These are phyloP conservation scores for Cercospora zeae-maydis DNA, from an alignment of 2,329 filamentous ascomycete species.

Conservation along the genomic window DNA sequence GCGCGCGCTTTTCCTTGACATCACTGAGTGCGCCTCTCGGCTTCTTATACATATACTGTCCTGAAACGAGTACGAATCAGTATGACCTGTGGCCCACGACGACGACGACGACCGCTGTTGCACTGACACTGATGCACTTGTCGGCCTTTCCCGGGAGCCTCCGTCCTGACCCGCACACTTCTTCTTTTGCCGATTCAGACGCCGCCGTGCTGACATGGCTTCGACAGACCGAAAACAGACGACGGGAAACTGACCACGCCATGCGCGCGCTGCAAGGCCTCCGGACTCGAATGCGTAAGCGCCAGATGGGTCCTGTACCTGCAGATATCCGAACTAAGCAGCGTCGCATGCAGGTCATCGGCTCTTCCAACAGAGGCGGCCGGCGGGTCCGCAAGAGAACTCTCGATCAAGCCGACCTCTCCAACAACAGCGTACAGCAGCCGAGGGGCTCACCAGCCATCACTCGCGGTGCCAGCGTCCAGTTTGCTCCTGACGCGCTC, in stretches of 20 bases:
- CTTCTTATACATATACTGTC: not conserved
- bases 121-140: not conserved
- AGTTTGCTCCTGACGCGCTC: slow-evolving; percentile 19
- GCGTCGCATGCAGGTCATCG: slow-evolving; percentile 8
- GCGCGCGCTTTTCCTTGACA: slow-evolving; percentile 6
- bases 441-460: slow-evolving; percentile 26
- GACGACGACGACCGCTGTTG: not conserved
- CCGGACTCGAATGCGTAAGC: slow-evolving; percentile 54
- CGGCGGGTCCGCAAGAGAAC: slow-evolving; percentile 55
- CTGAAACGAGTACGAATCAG: not conserved
- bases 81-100: not conserved
- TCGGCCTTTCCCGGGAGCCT: not conserved
- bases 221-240: slow-evolving; percentile 38
- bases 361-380: slow-evolving; percentile 56
- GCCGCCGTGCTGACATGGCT: slow-evolving; percentile 23
- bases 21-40: not conserved
- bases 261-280: slow-evolving; percentile 56
- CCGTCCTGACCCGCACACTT: not conserved
- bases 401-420: slow-evolving; percentile 29
- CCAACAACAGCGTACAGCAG: slow-evolving; percentile 29
- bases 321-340: not conserved
- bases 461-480: slow-evolving; percentile 26
- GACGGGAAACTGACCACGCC: slow-evolving; percentile 51
- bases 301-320: not conserved
- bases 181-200: slow-evolving; percentile 5